phyloP scores from a whole-genome alignment of 2,329 filamentous ascomycete genomes.

The Gnomoniopsis smithogilvyi region DNA sequence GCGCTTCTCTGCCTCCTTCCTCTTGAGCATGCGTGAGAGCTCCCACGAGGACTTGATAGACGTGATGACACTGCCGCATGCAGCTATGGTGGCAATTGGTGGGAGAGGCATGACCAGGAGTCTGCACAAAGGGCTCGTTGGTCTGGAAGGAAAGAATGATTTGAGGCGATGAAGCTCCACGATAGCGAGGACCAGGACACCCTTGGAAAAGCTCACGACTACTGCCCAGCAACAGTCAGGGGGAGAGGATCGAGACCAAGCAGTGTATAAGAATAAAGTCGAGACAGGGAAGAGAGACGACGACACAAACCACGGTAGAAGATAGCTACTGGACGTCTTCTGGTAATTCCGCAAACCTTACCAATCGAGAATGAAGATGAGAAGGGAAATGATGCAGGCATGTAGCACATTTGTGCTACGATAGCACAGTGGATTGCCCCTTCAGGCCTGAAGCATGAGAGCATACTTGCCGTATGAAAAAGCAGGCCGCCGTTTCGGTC shows the following conservation, averaged over 20 bases:
- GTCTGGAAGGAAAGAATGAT: background rate
- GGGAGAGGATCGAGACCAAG: background rate
- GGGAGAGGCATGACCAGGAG: slow-evolving; percentile 22
- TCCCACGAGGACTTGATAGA: slow-evolving; percentile 29
- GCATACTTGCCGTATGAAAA: background rate
- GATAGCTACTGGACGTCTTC: background rate
- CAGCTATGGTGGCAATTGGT: slow-evolving; percentile 24
- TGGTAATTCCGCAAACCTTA: background rate
- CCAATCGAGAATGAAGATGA: background rate
- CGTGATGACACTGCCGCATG: slow-evolving; percentile 27
- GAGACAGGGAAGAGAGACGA: background rate
- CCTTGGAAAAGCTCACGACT: slow-evolving; percentile 1
- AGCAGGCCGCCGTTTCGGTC: background rate
- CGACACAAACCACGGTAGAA: background rate
- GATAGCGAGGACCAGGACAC: background rate
- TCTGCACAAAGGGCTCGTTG: background rate
- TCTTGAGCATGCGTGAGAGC: slow-evolving; percentile 26
- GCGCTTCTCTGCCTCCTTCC: slow-evolving; percentile 22
- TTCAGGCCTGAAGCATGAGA: background rate
- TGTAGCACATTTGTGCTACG: background rate
- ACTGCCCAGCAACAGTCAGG: background rate
- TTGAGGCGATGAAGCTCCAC: background rate
- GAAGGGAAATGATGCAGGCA: background rate
- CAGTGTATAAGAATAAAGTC: slow-evolving; percentile 11
- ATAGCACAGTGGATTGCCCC: background rate